A percentile compares a stretch with the other conserved stretches of the same genome.
Evolutionary conservation across 139 green algal genomes (phyloP).

Genomic region (Limnomonas spitsbergensis): DNA sequence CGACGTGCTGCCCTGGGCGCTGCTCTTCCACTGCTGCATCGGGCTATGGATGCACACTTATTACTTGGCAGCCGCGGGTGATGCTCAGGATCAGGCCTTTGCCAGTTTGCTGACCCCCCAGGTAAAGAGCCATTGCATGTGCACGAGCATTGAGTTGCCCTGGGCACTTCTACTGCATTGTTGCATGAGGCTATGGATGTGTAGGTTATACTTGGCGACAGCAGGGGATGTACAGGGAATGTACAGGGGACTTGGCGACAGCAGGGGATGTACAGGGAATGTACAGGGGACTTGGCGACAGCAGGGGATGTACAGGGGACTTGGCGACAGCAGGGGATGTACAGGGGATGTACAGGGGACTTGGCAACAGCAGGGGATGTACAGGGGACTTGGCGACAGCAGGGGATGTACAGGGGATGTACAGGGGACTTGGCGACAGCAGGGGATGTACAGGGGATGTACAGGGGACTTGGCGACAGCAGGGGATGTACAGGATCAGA

Average conservation of each 20-base stretch:
- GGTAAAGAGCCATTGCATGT: neutral
- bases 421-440: no score
- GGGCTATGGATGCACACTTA: constrained; percentile 59
- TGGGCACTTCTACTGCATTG: constrained; percentile 44
- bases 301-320: no score
- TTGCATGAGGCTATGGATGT: constrained; percentile 53
- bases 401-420: no score
- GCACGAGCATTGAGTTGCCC: constrained; percentile 39
- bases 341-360: no score
- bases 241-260: no score
- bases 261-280: no score
- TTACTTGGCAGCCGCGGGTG: neutral
- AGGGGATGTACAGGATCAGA: neutral
- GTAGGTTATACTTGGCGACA: constrained; percentile 27
- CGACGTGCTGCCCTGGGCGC: constrained; percentile 45
- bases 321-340: no score
- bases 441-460: no score
- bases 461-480: no score
- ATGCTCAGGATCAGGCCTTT: neutral
- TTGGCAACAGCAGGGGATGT: no score
- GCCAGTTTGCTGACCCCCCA: neutral
- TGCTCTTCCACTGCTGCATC: constrained; percentile 42
- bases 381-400: no score
- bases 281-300: no score
- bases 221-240: neutral